Base-by-base conservation (phyloP, 306 rosid genomes). In the Hippophae rhamnoides region DNA sequence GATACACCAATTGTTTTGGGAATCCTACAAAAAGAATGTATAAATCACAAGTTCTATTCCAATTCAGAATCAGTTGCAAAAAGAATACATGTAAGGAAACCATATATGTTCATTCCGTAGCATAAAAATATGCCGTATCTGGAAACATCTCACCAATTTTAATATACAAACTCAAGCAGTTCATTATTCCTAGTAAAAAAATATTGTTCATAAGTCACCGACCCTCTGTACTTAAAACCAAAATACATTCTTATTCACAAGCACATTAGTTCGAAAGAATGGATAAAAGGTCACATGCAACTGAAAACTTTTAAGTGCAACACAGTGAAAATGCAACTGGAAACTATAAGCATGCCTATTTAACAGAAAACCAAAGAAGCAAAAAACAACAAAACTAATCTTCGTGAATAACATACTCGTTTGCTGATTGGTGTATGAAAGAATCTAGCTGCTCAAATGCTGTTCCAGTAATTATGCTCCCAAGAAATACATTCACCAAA, bases 401-500 rank as follows among this genome's bases (percentile, higher is more conserved):
- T 13, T 46, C 13, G 27, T 43, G 42, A 47, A 60, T 56, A 57
- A 71, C 97, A 43, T 84, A 85, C 96, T 85, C 7, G 50, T 69
- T 65, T 71, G 95, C 81, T 64, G 99, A 70, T 70, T 84, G 85
- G 54, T 86, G 78, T 43, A 77, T 67, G 76, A 88, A 93, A 68
- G 85, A 1, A 52, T 69, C 43, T 43, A 93, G 89, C 80, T 93
- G 99, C 6, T 93, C 78, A 60, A 93, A 74, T 52, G 99, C 99
- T 41, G 83, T 9, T 77, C 99, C 99, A 0, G 89, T 40, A 54
- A 93, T 81, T 66, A 93, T 65, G 81, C 86, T 93, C 67, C 90
- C 99, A 56, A 93, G 90, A 78, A 93, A 93, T 43, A 93, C 82
- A 67, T 93, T 93, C 57, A 93, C 86, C 57, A 93, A 75, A 76